Evolutionary conservation across 2,329 filamentous ascomycete species (phyloP).

Genomic region (Aspergillus persii): DNA sequence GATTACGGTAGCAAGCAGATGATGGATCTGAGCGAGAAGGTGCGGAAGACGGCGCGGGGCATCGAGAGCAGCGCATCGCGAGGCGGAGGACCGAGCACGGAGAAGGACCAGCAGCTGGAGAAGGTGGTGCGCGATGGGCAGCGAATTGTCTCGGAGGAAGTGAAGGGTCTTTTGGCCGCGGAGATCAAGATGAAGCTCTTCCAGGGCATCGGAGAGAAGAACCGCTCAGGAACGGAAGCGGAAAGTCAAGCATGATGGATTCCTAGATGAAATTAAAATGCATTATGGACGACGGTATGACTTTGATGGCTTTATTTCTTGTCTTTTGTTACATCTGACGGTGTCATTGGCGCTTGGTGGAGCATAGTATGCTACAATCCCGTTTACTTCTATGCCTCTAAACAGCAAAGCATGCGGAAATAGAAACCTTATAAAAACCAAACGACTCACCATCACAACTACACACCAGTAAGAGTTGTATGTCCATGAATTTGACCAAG

Average conservation of each 20-base stretch:
- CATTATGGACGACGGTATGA: neutral
- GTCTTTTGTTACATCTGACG: neutral
- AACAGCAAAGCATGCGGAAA: no score
- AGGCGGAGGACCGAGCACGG: constrained; percentile 25
- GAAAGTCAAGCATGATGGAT: constrained; percentile 9
- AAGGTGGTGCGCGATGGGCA: constrained; percentile 57
- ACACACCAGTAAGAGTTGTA: neutral
- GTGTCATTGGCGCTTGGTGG: neutral
- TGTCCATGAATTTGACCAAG: neutral
- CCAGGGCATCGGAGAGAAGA: constrained; percentile 37
- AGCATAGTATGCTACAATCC: neutral
- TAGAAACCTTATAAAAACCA: no score
- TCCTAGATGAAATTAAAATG: neutral
- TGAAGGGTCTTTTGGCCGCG: constrained; percentile 45
- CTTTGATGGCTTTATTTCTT: neutral
- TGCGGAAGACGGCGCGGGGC: constrained; percentile 60
- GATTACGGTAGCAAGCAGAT: constrained; percentile 94
- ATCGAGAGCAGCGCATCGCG: constrained; percentile 33
- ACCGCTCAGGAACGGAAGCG: constrained; percentile 1
- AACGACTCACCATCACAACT: no score
- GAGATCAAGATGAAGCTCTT: constrained; percentile 55
- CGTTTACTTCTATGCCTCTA: neutral
- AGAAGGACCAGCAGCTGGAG: constrained; percentile 48
- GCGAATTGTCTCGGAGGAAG: constrained; percentile 57
- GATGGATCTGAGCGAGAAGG: constrained; percentile 79